Base-by-base conservation (phyloP, 2,329 filamentous ascomycete species). In the Metarhizium sp. region DNA sequence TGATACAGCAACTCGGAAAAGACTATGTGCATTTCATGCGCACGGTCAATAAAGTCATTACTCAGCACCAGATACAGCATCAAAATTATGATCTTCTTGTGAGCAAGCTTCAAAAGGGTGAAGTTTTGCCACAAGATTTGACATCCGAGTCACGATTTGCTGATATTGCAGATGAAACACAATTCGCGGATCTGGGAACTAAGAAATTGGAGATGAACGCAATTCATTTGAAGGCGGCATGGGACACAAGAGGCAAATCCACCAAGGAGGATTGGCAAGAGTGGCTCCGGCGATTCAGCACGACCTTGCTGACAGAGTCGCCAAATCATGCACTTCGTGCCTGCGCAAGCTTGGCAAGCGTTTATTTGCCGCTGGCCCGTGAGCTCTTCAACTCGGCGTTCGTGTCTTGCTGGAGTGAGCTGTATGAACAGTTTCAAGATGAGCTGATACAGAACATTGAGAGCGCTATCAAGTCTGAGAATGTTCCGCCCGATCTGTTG, bases 221-320 rank as follows among this genome's bases (percentile, higher is more conserved):
- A 52, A 92, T 97, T 60, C 95, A 99, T 75, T 77, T 99, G 25
- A 96, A 97, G 71, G 87, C 88, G 60, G 94, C 95, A 0, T 99
- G 94, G 94, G 94, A 97, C 63, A 94, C 95, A 0, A 91, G 87
- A 57, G 91, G 95, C 58, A 96, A 96, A 67, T 96, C 92, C 0
- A 99, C 94, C 10, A 91, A 92, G 64, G 94, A 99, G 67, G 94
- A 99, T 71, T 99, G 94, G 94, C 90, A 96, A 64, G 94, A 99
- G 70, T 99, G 94, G 94, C 90, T 99, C 72, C 85, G 95, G 58
- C 83, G 92, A 32, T 96, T 99, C 73, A 97, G 92, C 67, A 92
- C 96, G 38, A 95, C 96, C 55, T 78, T 99, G 7, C 79, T 99
- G 48, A 90, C 92, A 59, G 95, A 99, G 68, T 97, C 92, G 2